Evolutionary conservation across 2,329 filamentous ascomycete genomes (phyloP).

Genomic region (Aureobasidium sp.): DNA sequence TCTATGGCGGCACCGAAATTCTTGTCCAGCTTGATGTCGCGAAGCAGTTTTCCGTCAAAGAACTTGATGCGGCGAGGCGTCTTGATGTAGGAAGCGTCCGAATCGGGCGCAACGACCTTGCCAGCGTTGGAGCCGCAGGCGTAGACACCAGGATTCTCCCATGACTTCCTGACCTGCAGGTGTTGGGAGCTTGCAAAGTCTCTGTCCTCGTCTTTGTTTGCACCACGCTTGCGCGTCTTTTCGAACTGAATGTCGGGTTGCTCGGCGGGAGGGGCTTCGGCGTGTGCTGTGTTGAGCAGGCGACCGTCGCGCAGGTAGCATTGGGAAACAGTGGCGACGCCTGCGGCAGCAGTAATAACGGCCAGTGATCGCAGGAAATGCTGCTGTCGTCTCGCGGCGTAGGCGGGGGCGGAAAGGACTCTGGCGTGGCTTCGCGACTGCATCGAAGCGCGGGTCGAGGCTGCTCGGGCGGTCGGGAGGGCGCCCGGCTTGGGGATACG

Average conservation of each 20-base stretch:
- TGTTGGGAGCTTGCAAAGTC: slow-evolving; percentile 78
- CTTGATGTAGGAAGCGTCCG: slow-evolving; percentile 68
- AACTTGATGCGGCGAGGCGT: slow-evolving; percentile 66
- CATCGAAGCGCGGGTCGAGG: slow-evolving; percentile 16
- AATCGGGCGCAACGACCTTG: slow-evolving; percentile 76
- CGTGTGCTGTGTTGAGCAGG: slow-evolving; percentile 34
- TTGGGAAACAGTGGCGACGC: slow-evolving; percentile 36
- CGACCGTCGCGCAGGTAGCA: slow-evolving; percentile 33
- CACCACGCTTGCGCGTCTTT: slow-evolving; percentile 46
- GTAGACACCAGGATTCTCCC: slow-evolving; percentile 79
- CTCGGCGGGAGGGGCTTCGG: slow-evolving; percentile 39
- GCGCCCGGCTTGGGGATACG: neutral
- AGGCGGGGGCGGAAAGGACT: slow-evolving; percentile 21
- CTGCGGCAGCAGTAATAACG: slow-evolving; percentile 34
- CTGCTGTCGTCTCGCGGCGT: slow-evolving; percentile 37
- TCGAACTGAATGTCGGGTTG: slow-evolving; percentile 57
- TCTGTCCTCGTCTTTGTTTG: slow-evolving; percentile 60
- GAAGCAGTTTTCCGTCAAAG: slow-evolving; percentile 75
- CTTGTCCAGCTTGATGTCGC: slow-evolving; percentile 77
- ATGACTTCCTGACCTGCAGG: slow-evolving; percentile 74
- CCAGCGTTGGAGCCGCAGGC: slow-evolving; percentile 86
- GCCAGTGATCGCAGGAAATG: slow-evolving; percentile 37
- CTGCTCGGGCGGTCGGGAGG: slow-evolving; percentile 11
- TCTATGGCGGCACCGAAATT: slow-evolving; percentile 79
- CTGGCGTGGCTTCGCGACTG: slow-evolving; percentile 12